Percentiles rank a stretch among this genome's conserved stretches.
phyloP scores from a whole-genome alignment of 1,139 yeast genomes.

The Sugiyamaella xylanicola region DNA sequence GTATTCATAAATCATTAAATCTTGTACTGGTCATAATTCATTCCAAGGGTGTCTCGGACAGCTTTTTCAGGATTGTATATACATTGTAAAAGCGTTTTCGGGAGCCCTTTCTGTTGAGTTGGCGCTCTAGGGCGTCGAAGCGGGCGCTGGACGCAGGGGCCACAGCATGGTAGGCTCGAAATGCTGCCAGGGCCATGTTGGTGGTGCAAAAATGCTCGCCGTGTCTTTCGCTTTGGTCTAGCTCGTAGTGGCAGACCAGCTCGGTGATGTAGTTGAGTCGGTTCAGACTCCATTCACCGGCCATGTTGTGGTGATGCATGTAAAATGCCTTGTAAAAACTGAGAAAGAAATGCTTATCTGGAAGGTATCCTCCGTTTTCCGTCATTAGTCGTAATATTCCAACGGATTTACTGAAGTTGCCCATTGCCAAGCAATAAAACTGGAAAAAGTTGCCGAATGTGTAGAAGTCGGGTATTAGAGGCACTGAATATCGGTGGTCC shows the following conservation, averaged over 20 bases:
- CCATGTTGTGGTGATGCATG: slow-evolving; percentile 16
- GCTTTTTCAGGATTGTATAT: slow-evolving; percentile 16
- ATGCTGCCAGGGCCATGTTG: slow-evolving; percentile 18
- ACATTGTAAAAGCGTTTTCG: slow-evolving; percentile 15
- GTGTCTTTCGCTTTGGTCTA: slow-evolving; percentile 3
- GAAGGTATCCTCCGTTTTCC: slow-evolving; percentile 17
- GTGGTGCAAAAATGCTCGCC: slow-evolving; percentile 21
- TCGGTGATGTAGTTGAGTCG: slow-evolving; percentile 22
- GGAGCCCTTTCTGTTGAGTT: slow-evolving; percentile 4
- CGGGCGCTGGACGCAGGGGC: slow-evolving; percentile 8
- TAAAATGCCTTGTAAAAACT: slow-evolving; percentile 19
- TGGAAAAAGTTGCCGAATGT: slow-evolving; percentile 26
- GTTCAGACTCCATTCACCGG: slow-evolving; percentile 19
- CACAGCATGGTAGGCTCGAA: slow-evolving; percentile 14
- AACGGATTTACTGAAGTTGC: slow-evolving; percentile 21
- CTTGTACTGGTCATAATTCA: slow-evolving; percentile 10
- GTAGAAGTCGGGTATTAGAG: slow-evolving; percentile 25
- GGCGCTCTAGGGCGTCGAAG: slow-evolving; percentile 13
- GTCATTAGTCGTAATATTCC: slow-evolving; percentile 17
- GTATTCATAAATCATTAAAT: background rate
- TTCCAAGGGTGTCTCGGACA: slow-evolving; percentile 14
- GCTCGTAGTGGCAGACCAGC: slow-evolving; percentile 20
- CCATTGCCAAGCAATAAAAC: slow-evolving; percentile 22
- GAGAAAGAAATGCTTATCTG: slow-evolving; percentile 20
- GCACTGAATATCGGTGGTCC: slow-evolving; percentile 21